Base-by-base conservation (phyloP, 179 eudicot genomes). In the Nepenthes alata region DNA sequence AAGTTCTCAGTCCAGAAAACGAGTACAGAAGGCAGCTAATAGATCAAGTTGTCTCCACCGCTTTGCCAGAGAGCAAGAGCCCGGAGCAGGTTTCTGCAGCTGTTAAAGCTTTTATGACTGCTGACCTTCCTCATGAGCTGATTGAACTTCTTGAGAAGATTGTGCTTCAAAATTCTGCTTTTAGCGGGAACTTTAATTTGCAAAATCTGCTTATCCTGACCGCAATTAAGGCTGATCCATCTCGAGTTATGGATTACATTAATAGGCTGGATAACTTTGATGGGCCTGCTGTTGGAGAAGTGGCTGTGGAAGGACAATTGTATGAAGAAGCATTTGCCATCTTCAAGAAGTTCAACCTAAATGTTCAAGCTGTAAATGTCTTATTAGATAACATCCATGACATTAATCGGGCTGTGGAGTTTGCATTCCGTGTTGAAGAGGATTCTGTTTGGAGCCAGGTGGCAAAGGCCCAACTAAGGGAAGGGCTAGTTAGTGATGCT, bases 41-140 rank as follows among this genome's bases (percentile, higher is more conserved):
- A 15, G 83, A 79, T 67, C 83, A 79, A 73, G 83, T 79, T 61
- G 83, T 79, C 38, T 79, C 83, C 37, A 79, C 83, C 70, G 80
- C 83, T 70, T 70, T 79, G 65, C 80, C 83, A 11, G 83, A 79
- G 63, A 79, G 83, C 74, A 79, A 79, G 78, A 79, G 83, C 59
- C 83, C 83, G 2, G 83, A 79, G 68, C 83, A 76, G 63, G 83
- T 79, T 55, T 79, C 83, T 73, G 83, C 83, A 41, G 80, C 83
- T 72, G 83, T 79, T 67, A 79, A 79, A 62, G 83, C 83, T 52
- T 79, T 79, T 47, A 79, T 79, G 83, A 79, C 83, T 8, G 80
- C 83, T 58, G 80, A 79, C 59, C 83, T 79, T 73, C 83, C 83
- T 16, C 83, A 79, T 70, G 83, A 79, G 73, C 75, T 79, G 58